These are phyloP conservation scores for Microbotryum scabiosae DNA, from an alignment of 1,284 basidiomycete genomes.

Conservation along the genomic window DNA sequence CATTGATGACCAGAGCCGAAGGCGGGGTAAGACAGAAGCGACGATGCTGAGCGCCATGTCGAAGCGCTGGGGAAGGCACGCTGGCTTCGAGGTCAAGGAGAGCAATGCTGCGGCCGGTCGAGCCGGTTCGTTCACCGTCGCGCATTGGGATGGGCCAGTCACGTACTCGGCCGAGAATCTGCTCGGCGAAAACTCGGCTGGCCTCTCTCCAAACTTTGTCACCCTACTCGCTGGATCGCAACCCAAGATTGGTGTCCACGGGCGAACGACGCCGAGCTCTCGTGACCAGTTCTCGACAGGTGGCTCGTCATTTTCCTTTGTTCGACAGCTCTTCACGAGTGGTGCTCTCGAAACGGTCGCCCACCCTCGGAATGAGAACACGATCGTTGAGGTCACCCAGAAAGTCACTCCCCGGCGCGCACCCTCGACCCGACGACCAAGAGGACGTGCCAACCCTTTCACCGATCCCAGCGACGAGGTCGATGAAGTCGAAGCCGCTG, in stretches of 20 bases:
- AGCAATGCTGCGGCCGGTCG: constrained; percentile 58
- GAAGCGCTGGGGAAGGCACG: constrained; percentile 90
- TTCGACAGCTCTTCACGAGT: constrained; percentile 77
- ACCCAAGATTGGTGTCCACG: constrained; percentile 35
- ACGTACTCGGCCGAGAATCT: constrained; percentile 85
- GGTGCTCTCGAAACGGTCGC: constrained; percentile 82
- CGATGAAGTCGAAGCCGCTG: constrained; percentile 46
- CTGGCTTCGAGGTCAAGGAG: constrained; percentile 60
- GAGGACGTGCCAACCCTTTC: constrained; percentile 45
- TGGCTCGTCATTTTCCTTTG: constrained; percentile 80
- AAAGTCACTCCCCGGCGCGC: constrained; percentile 85
- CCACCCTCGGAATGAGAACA: constrained; percentile 85
- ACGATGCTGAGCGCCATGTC: constrained; percentile 91
- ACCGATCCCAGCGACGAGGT: constrained; percentile 6
- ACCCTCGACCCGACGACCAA: constrained; percentile 69
- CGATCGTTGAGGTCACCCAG: constrained; percentile 87
- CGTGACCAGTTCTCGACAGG: constrained; percentile 45
- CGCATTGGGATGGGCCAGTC: constrained; percentile 82
- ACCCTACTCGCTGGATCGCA: constrained; percentile 61
- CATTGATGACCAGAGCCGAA: constrained; percentile 89
- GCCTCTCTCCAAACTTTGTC: constrained; percentile 86
- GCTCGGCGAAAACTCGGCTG: constrained; percentile 79
- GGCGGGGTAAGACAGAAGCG: constrained; percentile 80
- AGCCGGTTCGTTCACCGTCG: constrained; percentile 81
- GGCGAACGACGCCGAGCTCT: constrained; percentile 16